Percentiles rank a stretch among this genome's conserved stretches.
Evolutionary conservation across 192 early-diverging fungal genomes (phyloP).

Genomic region (Coemansia sp.): DNA sequence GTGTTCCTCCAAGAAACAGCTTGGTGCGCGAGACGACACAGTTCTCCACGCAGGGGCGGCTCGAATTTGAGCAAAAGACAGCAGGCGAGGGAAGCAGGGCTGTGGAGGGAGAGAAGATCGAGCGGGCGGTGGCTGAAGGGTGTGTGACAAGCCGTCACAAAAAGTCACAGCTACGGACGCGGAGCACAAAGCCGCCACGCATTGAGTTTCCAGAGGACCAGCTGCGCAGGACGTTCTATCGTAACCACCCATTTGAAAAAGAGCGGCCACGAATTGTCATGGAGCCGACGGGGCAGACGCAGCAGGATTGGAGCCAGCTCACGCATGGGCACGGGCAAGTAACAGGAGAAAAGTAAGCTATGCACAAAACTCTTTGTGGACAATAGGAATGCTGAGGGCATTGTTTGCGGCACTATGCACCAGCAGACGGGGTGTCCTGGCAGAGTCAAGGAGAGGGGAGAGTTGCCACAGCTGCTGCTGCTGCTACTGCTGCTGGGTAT

Average conservation of each 20-base stretch:
- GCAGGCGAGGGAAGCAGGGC: background rate
- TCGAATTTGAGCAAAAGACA: conserved; percentile 36
- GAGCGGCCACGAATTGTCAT: conserved; percentile 69
- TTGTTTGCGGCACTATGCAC: conserved; percentile 1
- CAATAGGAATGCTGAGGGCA: background rate
- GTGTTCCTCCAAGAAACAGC: conserved; percentile 47
- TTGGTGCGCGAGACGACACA: conserved; percentile 52
- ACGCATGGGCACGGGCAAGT: conserved; percentile 58
- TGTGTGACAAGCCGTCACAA: conserved; percentile 48
- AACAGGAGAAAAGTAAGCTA: conserved; percentile 83
- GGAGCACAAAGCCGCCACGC: conserved; percentile 62
- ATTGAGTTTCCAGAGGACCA: conserved; percentile 91
- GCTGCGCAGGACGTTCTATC: conserved; percentile 84
- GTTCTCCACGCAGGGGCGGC: conserved; percentile 39
- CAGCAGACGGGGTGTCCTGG: conserved; percentile 8
- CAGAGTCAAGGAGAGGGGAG: conserved; percentile 13
- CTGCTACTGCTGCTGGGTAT: background rate
- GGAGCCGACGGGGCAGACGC: conserved; percentile 62
- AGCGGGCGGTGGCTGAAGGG: conserved; percentile 35
- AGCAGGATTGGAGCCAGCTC: conserved; percentile 61
- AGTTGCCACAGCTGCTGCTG: background rate
- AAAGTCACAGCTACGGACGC: conserved; percentile 64
- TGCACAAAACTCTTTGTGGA: background rate
- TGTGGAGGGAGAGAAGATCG: conserved; percentile 10
- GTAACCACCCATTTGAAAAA: conserved; percentile 92